Conservation (phyloP, 148 eudicot species). For the Hydrangea macrophylla region DNA sequence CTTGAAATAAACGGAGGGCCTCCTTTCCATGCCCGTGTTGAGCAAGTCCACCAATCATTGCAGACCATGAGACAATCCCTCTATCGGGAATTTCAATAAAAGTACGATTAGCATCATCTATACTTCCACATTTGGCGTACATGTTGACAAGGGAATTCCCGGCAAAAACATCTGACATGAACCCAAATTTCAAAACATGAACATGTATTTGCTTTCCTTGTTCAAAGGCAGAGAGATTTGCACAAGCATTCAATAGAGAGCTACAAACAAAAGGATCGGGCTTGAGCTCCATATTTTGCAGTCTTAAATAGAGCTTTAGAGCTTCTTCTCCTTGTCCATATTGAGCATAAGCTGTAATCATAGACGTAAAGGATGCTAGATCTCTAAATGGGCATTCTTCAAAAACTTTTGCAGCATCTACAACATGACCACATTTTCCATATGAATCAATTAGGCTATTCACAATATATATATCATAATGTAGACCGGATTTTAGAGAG, state of each 20-base stretch:
- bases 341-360: slow-evolving; percentile 52
- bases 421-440: too few relatives aligned
- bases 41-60: slow-evolving; percentile 66
- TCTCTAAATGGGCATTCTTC: slow-evolving; percentile 34
- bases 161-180: too few relatives aligned
- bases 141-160: too few relatives aligned
- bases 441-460: too few relatives aligned
- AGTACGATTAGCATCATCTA: slow-evolving; percentile 44
- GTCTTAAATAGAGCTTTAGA: slow-evolving; percentile 37
- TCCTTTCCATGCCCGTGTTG: slow-evolving; percentile 57
- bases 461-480: too few relatives aligned
- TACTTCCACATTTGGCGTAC: slow-evolving; percentile 58
- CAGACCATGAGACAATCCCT: slow-evolving; percentile 57
- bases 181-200: too few relatives aligned
- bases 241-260: slow-evolving; percentile 48
- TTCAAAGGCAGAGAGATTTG: too few relatives aligned
- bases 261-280: slow-evolving; percentile 55
- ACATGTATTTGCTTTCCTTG: too few relatives aligned
- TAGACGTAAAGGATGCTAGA: slow-evolving; percentile 50
- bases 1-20: slow-evolving; percentile 43
- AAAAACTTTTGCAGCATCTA: slow-evolving; percentile 33
- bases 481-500: too few relatives aligned
- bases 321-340: slow-evolving; percentile 56
- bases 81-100: slow-evolving; percentile 36
- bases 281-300: slow-evolving; percentile 31